A percentile compares a stretch with the other conserved stretches of the same genome.
Conservation (phyloP, 2,329 filamentous ascomycete genomes). For the Cladorrhinum sp. region DNA sequence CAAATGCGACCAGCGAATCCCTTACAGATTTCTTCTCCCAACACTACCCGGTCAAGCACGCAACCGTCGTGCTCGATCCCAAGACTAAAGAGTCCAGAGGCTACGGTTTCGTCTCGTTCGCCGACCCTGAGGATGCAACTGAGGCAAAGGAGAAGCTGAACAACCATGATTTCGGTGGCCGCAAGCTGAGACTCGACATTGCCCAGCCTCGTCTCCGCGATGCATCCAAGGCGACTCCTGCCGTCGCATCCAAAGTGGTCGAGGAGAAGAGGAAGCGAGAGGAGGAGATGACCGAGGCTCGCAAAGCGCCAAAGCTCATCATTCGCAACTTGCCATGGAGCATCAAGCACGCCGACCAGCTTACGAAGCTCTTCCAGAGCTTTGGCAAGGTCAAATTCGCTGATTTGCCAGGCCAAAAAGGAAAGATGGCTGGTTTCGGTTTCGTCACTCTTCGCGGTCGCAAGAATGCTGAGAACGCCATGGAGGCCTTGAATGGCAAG, state of each 20-base stretch:
- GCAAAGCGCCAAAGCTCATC: constrained; percentile 72
- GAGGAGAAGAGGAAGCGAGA: constrained; percentile 52
- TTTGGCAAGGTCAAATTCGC: constrained; percentile 90
- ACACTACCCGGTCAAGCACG: constrained; percentile 92
- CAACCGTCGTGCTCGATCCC: constrained; percentile 84
- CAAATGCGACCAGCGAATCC: constrained; percentile 73
- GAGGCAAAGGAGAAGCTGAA: constrained; percentile 79
- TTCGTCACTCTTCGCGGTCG: constrained; percentile 85
- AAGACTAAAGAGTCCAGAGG: constrained; percentile 84
- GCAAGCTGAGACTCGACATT: constrained; percentile 80
- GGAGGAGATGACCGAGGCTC: constrained; percentile 58
- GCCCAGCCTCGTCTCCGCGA: constrained; percentile 80
- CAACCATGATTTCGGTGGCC: constrained; percentile 72
- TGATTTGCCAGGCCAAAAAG: constrained; percentile 75
- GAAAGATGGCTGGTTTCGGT: constrained; percentile 80
- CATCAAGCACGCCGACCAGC: constrained; percentile 79
- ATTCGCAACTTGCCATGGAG: constrained; percentile 95
- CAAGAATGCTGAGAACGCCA: constrained; percentile 87
- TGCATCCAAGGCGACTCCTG: constrained; percentile 39
- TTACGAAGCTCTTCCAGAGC: constrained; percentile 75
- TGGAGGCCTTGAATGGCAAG: constrained; percentile 84
- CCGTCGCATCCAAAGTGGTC: constrained; percentile 37
- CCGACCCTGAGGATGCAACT: constrained; percentile 85
- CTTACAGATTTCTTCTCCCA: constrained; percentile 90
- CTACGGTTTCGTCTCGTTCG: constrained; percentile 96